Base-by-base conservation (phyloP, 306 rosid genomes). In the Myrica gale region DNA sequence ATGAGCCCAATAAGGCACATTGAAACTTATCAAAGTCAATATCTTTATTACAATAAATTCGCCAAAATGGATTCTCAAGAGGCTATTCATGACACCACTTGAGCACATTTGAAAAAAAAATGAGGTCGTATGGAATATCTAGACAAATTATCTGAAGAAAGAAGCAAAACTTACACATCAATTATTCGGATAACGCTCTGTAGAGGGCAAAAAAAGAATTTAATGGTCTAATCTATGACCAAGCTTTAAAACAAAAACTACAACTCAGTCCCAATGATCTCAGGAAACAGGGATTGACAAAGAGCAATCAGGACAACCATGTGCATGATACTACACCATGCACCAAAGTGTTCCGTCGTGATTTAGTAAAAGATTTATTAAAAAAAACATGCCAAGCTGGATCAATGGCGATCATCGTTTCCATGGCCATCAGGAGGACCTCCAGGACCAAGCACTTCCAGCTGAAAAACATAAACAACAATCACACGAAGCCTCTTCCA, bases 381-480 rank as follows among this genome's bases (percentile, higher is more conserved):
- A 47, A 17, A 78, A 73, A 52, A 50, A 48, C 15, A 41, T 61
- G 69, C 69, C 68, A 52, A 19, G 55, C 73, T 41, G 7, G 4
- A 82, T 81, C 78, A 84, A 68, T 72, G 82, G 67, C 84, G 88
- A 37, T 78, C 80, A 45, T 78, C 80, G 23, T 61, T 63, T 62
- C 82, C 84, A 61, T 61, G 80, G 54, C 83, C 85, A 72, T 80
- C 85, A 0, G 86, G 88, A 32, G 86, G 75, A 52, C 88, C 90
- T 47, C 90, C 85, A 17, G 79, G 81, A 45, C 85, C 87, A 52
- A 80, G 78, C 51, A 87, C 88, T 68, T 82, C 82, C 26, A 79
- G 79, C 90, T 84, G 86, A 52, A 44, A 55, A 68, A 74, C n/a
- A 20, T 23, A 52, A 62, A 45, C 5, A 5, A 76, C n/a, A 71